Base-by-base conservation (phyloP, 495 filamentous ascomycete species). In the Neurospora cerealis region DNA sequence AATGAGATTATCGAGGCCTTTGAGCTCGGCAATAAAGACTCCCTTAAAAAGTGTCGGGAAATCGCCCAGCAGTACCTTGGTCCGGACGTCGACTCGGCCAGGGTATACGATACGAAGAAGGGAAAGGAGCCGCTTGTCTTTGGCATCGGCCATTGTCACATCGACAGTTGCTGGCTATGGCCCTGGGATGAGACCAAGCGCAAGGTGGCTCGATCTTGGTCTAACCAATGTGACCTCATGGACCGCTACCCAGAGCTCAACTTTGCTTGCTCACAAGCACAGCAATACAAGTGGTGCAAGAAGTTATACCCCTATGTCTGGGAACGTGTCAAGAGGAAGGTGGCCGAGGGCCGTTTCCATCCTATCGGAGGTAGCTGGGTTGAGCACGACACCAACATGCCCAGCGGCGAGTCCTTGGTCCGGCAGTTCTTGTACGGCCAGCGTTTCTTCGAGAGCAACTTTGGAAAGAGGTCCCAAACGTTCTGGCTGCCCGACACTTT, bases 401-500 rank as follows among this genome's bases (percentile, higher is more conserved):
- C 96, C 0, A 93, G 93, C 75, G 96, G 96, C 44, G 96, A 99
- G 82, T 97, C 95, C 6, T 87, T 99, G 32, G 90, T 95, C 70
- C 89, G 96, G n/a, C 96, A 99, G 78, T 99, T 99, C 78, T 79
- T 98, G 39, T 97, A 96, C 75, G 94, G 94, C 37, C 96, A 99
- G 80, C 88, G 96, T 39, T 96, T 94, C 82, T 99, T 96, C 77
- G 92, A 99, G 80, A 94, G 93, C 79, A 89, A 92, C 74, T 99
- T 99, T 81, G 96, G 96, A 36, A 89, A 93, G 78, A 90, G 96
- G 73, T 93, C 90, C 78, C 89, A 85, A 66, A 99, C 96, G 0
- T 99, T 99, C 84, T 99, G 96, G 96, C 85, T 99, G 28, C 96
- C 96, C 3, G 96, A 99, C 80, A 99, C 96, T 2, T 99, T 99